Evolutionary conservation across 164 flowering plant species (phyloP).

Genomic region (Tinospora cordifolia): DNA sequence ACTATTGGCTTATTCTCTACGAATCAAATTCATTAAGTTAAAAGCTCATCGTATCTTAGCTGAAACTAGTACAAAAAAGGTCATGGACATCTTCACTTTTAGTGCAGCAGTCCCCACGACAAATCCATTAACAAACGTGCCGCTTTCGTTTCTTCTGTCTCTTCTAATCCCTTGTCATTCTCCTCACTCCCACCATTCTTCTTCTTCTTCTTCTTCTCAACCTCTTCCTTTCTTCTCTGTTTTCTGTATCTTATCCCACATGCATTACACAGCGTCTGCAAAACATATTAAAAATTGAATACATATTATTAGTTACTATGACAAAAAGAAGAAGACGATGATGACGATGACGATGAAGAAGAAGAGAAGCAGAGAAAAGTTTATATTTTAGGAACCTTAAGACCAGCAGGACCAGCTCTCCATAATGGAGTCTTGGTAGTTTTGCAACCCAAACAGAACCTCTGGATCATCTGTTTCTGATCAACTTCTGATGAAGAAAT

Average conservation of each 20-base stretch:
- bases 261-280: neutral
- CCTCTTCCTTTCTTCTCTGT: neutral
- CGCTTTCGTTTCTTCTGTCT: neutral
- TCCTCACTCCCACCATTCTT: neutral
- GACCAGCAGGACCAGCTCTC: neutral
- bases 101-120: neutral
- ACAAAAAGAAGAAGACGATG: no score
- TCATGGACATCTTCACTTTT: neutral
- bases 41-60: no score
- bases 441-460: neutral
- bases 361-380: neutral
- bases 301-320: no score
- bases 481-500: no score
- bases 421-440: neutral
- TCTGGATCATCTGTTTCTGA: neutral
- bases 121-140: neutral
- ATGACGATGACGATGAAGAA: neutral
- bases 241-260: neutral
- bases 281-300: neutral
- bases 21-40: no score
- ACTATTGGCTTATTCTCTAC: no score
- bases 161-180: neutral
- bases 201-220: neutral
- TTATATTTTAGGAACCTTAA: neutral
- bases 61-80: no score